A percentile compares a stretch with the other conserved stretches of the same genome.
Conservation (phyloP, 129 eudicot genomes). For the Lactuca sativa region DNA sequence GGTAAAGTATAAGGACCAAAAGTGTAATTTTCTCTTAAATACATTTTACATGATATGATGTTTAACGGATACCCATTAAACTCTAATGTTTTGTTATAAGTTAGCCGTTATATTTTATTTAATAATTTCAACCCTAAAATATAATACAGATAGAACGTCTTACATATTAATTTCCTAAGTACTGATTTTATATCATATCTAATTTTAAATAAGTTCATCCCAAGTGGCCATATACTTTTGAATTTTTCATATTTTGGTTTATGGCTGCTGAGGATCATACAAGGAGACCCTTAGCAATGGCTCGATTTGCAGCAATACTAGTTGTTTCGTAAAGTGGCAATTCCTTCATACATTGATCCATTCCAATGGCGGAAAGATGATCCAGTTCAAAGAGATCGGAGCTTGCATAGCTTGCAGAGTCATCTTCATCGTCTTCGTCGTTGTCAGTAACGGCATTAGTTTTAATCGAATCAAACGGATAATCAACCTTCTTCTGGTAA, state of each 20-base stretch:
- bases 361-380: constrained; percentile 59
- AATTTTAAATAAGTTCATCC: background rate
- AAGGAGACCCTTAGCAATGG: constrained; percentile 55
- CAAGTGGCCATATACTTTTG: background rate
- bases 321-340: constrained; percentile 89
- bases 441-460: background rate
- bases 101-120: too few species aligned
- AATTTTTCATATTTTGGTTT: background rate
- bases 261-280: constrained; percentile 25
- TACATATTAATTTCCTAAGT: background rate
- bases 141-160: too few species aligned
- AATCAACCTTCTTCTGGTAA: constrained; percentile 39
- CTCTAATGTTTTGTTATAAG: too few species aligned
- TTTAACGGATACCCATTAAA: too few species aligned
- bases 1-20: too few species aligned
- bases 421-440: constrained; percentile 41
- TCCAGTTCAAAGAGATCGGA: constrained; percentile 90
- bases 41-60: too few species aligned
- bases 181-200: background rate
- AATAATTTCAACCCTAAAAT: too few species aligned
- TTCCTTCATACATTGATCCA: constrained; percentile 58
- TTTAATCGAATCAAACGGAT: constrained; percentile 27
- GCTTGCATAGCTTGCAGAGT: constrained; percentile 63
- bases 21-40: too few species aligned
- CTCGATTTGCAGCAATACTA: constrained; percentile 57